Conservation (phyloP, 2,329 filamentous ascomycete genomes). For the Curvularia verruculosa region DNA sequence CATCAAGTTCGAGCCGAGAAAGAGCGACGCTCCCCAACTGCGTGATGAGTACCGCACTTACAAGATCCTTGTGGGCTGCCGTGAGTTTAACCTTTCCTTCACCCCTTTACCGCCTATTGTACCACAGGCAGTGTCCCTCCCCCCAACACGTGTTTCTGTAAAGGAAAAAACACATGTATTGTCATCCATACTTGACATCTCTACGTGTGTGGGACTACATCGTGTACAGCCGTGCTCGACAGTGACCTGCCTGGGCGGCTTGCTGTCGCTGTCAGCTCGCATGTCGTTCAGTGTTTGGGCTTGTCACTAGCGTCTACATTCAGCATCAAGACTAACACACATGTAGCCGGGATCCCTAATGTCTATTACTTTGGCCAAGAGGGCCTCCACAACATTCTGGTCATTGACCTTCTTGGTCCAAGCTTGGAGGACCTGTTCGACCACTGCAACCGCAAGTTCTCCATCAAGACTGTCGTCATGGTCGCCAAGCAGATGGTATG, state of each 20-base stretch:
- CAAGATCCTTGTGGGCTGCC: slow-evolving; percentile 98
- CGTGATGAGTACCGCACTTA: slow-evolving; percentile 99
- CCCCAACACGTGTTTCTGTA: not conserved
- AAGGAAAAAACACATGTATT: not conserved
- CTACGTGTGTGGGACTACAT: not conserved
- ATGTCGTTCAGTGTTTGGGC: not conserved
- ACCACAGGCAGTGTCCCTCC: not conserved
- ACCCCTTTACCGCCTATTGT: slow-evolving; percentile 18
- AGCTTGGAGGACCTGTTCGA: slow-evolving; percentile 97
- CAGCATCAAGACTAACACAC: slow-evolving; percentile 19
- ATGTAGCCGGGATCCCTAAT: slow-evolving; percentile 91
- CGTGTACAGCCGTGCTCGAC: not conserved
- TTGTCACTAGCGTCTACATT: not conserved
- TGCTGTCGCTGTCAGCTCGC: not conserved
- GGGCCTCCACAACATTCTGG: slow-evolving; percentile 96
- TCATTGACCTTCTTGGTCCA: slow-evolving; percentile 93
- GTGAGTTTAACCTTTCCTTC: slow-evolving; percentile 66
- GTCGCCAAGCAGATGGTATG: slow-evolving; percentile 96
- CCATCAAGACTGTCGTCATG: slow-evolving; percentile 98
- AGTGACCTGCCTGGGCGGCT: not conserved
- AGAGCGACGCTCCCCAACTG: slow-evolving; percentile 96
- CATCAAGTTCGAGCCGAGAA: slow-evolving; percentile 99
- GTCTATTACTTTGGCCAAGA: slow-evolving; percentile 99
- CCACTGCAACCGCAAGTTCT: slow-evolving; percentile 93
- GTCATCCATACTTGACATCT: not conserved